These are phyloP conservation scores for Diaporthe citrichinensis DNA, from an alignment of 2,329 filamentous ascomycete species.

Conservation along the genomic window DNA sequence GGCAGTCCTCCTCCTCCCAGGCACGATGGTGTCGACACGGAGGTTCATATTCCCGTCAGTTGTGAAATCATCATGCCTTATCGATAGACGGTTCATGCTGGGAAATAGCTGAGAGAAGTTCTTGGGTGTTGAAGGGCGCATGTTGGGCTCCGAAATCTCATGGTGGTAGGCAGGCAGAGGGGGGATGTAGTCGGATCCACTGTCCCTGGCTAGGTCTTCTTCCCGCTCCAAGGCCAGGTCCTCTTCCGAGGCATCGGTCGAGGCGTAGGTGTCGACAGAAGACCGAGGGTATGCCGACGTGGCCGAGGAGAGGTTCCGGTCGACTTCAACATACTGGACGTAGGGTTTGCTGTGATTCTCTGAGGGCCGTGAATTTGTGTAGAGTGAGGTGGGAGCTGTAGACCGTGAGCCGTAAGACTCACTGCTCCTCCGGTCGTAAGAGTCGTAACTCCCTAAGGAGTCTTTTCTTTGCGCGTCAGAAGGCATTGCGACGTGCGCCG, in stretches of 20 bases:
- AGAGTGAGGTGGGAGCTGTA: conserved; percentile 39
- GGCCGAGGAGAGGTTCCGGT: conserved; percentile 56
- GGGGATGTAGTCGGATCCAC: conserved; percentile 58
- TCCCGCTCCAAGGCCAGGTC: conserved; percentile 61
- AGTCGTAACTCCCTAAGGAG: conserved; percentile 21
- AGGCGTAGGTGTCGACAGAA: conserved; percentile 86
- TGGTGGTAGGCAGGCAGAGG: conserved; percentile 71
- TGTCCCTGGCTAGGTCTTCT: conserved; percentile 50
- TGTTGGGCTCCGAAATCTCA: conserved; percentile 74
- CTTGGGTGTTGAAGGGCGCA: conserved; percentile 82
- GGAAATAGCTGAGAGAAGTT: conserved; percentile 91
- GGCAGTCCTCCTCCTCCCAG: conserved; percentile 76
- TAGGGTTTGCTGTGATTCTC: conserved; percentile 35
- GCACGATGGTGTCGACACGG: conserved; percentile 84
- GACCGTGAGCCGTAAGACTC: conserved; percentile 39
- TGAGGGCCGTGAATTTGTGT: conserved; percentile 28
- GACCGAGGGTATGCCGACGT: conserved; percentile 64
- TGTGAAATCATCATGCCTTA: conserved; percentile 92
- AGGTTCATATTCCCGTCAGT: conserved; percentile 97
- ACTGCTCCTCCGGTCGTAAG: conserved; percentile 37
- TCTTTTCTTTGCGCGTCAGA: conserved; percentile 30
- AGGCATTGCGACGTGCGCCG: conserved; percentile 38
- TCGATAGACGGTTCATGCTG: conserved; percentile 82
- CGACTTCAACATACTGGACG: conserved; percentile 39
- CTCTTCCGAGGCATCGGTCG: conserved; percentile 75